Evolutionary conservation across 1,284 basidiomycete species (phyloP).

Genomic region (Boletus holoroseus): DNA sequence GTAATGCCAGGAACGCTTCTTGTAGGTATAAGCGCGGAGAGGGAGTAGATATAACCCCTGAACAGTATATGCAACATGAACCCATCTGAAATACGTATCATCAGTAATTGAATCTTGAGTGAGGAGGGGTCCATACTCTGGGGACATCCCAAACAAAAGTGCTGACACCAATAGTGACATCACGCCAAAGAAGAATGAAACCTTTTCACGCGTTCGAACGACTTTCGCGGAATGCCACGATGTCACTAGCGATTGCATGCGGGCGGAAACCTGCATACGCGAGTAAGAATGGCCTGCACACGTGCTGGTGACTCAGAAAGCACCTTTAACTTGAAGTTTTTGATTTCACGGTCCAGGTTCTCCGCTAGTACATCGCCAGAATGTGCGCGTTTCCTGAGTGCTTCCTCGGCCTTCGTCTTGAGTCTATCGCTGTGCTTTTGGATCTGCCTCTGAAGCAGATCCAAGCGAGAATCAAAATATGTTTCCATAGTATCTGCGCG

Average conservation of each 20-base stretch:
- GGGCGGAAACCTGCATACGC: conserved; percentile 56
- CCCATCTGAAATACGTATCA: conserved; percentile 47
- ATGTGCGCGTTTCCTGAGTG: conserved; percentile 61
- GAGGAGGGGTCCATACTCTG: conserved; percentile 49
- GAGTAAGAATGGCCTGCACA: conserved; percentile 9
- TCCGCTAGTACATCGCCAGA: conserved; percentile 62
- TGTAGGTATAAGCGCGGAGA: conserved; percentile 76
- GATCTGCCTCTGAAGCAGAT: conserved; percentile 81
- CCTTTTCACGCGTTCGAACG: conserved; percentile 84
- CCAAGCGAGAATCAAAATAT: conserved; percentile 85
- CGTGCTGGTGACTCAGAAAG: conserved; percentile 4
- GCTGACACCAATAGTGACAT: conserved; percentile 81
- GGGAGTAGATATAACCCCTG: conserved; percentile 76
- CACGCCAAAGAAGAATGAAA: conserved; percentile 89
- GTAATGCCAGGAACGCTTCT: conserved; percentile 87
- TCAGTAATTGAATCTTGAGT: conserved; percentile 5
- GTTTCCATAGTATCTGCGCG: conserved; percentile 80
- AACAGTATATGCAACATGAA: conserved; percentile 74
- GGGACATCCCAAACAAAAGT: conserved; percentile 76
- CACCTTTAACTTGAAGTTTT: conserved; percentile 67
- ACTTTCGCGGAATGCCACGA: conserved; percentile 90
- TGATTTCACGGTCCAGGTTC: conserved; percentile 81
- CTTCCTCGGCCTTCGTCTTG: conserved; percentile 70
- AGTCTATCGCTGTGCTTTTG: conserved; percentile 82
- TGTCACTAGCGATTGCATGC: conserved; percentile 64